Conservation (phyloP, 1,284 basidiomycete species). For the Ustilago crameri region DNA sequence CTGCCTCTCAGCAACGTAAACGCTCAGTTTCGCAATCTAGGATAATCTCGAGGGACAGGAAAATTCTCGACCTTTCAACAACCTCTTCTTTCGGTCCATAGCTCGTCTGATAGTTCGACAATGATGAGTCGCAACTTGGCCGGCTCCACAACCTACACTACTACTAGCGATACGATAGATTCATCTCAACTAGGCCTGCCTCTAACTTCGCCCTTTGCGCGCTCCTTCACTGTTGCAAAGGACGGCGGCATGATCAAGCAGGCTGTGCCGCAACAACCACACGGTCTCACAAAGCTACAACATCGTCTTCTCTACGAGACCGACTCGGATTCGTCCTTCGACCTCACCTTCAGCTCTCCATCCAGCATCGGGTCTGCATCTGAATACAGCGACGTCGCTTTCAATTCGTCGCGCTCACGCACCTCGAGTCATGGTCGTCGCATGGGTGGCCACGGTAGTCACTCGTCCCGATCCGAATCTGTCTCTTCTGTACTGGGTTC, state of each 20-base stretch:
- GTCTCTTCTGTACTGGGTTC: constrained; percentile 34
- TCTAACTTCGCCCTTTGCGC: constrained; percentile 18
- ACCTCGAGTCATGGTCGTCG: constrained; percentile 18
- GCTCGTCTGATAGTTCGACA: background rate
- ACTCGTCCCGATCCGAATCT: constrained; percentile 24
- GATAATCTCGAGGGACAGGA: background rate
- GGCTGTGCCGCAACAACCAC: constrained; percentile 36
- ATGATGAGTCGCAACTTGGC: constrained; percentile 30
- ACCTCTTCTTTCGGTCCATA: background rate
- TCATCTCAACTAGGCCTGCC: constrained; percentile 4
- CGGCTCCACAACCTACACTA: constrained; percentile 4
- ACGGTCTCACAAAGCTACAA: constrained; percentile 38
- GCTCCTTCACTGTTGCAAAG: constrained; percentile 5
- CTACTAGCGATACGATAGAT: constrained; percentile 14
- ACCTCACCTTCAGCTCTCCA: constrained; percentile 37
- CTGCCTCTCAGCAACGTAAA: constrained; percentile 19
- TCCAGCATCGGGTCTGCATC: constrained; percentile 30
- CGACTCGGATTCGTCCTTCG: constrained; percentile 40
- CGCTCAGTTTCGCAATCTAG: background rate
- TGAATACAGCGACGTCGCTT: constrained; percentile 42
- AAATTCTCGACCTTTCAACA: background rate
- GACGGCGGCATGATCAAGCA: constrained; percentile 43
- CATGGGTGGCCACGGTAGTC: constrained; percentile 6
- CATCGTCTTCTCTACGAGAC: constrained; percentile 52
- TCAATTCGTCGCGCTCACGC: constrained; percentile 15